A percentile compares a stretch with the other conserved stretches of the same genome.
These are phyloP conservation scores for Aegilops longissima DNA, from an alignment of 176 grass and related monocot genomes.

Conservation along the genomic window DNA sequence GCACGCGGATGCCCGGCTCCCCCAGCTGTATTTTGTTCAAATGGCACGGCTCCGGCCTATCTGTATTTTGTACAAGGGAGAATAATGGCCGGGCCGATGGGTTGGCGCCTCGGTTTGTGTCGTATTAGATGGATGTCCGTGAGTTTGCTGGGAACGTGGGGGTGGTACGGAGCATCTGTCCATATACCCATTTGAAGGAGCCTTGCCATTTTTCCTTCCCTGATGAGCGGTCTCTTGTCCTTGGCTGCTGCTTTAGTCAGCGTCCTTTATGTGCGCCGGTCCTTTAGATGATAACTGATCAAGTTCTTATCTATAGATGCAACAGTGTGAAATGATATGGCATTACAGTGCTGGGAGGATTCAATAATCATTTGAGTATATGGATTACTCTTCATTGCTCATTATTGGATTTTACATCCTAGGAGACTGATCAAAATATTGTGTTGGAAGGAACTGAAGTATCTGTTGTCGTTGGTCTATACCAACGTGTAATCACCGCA, in stretches of 20 bases:
- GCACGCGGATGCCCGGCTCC: background rate
- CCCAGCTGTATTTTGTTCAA: slow-evolving; percentile 37
- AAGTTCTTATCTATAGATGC: background rate
- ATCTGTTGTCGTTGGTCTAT: background rate
- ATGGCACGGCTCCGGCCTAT: background rate
- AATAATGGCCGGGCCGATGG: background rate
- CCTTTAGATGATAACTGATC: background rate
- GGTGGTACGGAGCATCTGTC: slow-evolving; percentile 32
- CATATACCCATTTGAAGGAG: background rate
- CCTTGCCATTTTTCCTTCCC: background rate
- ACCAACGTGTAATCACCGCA: background rate
- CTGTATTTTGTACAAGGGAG: slow-evolving; percentile 31
- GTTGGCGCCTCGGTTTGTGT: slow-evolving; percentile 18
- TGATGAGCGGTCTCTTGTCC: slow-evolving; percentile 1
- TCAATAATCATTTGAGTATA: slow-evolving; percentile 14
- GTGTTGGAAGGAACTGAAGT: background rate
- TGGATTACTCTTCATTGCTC: background rate
- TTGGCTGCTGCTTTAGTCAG: slow-evolving; percentile 13
- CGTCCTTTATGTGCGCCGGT: background rate
- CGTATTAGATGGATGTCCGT: background rate
- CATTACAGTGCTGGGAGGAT: background rate
- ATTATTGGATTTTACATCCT: background rate
- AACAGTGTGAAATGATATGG: background rate
- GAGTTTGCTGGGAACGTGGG: slow-evolving; percentile 26
- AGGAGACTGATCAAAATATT: background rate